These are phyloP conservation scores for Ampelocalamus luodianensis DNA, from an alignment of 176 grass and related monocot genomes.

Conservation along the genomic window DNA sequence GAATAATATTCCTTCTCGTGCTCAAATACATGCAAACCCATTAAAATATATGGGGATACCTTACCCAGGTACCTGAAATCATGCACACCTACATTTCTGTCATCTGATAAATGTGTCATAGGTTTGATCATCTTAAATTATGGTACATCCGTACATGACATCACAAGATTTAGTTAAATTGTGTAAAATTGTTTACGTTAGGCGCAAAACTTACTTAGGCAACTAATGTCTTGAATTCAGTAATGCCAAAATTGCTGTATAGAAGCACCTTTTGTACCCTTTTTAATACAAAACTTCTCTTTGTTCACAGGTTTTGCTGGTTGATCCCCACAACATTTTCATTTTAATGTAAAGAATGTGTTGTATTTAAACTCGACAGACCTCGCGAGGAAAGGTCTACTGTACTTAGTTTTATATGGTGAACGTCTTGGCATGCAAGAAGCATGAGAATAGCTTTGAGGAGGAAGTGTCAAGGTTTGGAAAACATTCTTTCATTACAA, in stretches of 20 bases:
- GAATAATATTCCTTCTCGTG: background rate
- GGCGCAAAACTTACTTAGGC: too few species aligned
- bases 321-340: constrained; percentile 28
- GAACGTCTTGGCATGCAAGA: constrained; percentile 18
- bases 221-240: too few species aligned
- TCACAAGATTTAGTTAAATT: too few species aligned
- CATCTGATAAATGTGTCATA: too few species aligned
- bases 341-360: constrained; percentile 62
- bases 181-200: too few species aligned
- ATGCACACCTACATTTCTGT: too few species aligned
- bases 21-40: background rate
- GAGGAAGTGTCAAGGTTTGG: constrained; percentile 33
- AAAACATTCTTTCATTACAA: constrained; percentile 34
- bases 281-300: background rate
- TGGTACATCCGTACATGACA: too few species aligned
- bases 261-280: too few species aligned
- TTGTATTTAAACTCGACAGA: constrained; percentile 54
- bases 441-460: constrained; percentile 39
- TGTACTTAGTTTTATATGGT: constrained; percentile 50
- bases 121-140: too few species aligned
- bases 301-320: constrained; percentile 50
- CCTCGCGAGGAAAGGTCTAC: constrained; percentile 34
- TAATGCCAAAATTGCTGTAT: too few species aligned
- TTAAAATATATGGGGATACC: background rate
- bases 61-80: too few species aligned